A percentile compares a stretch with the other conserved stretches of the same genome.
phyloP scores from a whole-genome alignment of 371 early-diverging fungal species.

The Chytridium lagenaria region DNA sequence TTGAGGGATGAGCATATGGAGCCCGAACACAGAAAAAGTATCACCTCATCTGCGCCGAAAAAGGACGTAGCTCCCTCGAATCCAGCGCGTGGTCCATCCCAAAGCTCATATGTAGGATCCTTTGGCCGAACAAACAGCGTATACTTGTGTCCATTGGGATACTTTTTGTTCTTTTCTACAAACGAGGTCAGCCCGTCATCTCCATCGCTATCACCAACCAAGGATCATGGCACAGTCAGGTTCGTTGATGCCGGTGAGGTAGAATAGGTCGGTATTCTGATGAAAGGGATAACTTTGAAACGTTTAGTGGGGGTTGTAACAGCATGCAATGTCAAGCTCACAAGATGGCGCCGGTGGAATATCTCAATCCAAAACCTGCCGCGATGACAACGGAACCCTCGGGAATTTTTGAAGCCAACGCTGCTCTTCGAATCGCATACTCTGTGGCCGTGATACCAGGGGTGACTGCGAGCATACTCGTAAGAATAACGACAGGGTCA shows the following conservation, averaged over 20 bases:
- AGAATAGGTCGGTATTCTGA: constrained; percentile 89
- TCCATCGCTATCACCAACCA: constrained; percentile 51
- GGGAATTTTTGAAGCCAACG: constrained; percentile 67
- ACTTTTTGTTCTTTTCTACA: constrained; percentile 37
- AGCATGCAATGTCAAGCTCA: constrained; percentile 37
- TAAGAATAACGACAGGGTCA: background rate
- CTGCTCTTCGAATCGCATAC: constrained; percentile 75
- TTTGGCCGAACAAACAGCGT: constrained; percentile 85
- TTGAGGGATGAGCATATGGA: background rate
- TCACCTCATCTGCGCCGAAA: constrained; percentile 90
- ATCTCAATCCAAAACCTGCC: constrained; percentile 80
- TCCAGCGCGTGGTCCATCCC: constrained; percentile 94
- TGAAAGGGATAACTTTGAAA: constrained; percentile 83
- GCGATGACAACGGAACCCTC: constrained; percentile 73
- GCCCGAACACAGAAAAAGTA: background rate
- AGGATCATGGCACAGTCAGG: constrained; percentile 75
- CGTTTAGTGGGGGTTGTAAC: background rate
- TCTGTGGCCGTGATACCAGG: constrained; percentile 77
- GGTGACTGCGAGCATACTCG: constrained; percentile 63
- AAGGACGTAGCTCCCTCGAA: constrained; percentile 74
- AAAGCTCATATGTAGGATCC: constrained; percentile 76
- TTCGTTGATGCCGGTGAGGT: constrained; percentile 89
- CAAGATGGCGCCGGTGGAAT: constrained; percentile 90
- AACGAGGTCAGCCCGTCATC: background rate
- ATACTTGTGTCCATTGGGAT: constrained; percentile 73